Conservation (phyloP, 1,139 yeast genomes). For the Candida glucosophila region DNA sequence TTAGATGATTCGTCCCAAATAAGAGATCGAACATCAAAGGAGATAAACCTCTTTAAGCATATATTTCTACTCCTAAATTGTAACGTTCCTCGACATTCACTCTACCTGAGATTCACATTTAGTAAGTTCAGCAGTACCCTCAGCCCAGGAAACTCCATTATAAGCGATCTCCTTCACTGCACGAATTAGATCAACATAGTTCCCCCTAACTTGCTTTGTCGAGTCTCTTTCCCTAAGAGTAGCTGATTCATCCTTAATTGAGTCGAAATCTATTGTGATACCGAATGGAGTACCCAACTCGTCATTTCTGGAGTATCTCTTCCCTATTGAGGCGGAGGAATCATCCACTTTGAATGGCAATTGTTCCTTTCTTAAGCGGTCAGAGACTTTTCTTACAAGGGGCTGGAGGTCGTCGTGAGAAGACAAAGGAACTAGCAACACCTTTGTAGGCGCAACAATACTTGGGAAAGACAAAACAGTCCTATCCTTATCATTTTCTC, state of each 20-base stretch:
- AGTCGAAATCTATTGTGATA: conserved; percentile 93
- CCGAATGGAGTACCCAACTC: conserved; percentile 99
- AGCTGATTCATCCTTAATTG: conserved; percentile 80
- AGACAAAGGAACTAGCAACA: conserved; percentile 88
- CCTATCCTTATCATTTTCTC: conserved; percentile 89
- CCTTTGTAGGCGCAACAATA: conserved; percentile 95
- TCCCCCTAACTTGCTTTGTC: conserved; percentile 94
- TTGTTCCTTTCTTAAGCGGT: conserved; percentile 66
- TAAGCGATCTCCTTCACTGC: conserved; percentile 76
- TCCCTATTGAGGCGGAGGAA: conserved; percentile 96
- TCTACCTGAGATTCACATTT: conserved; percentile 52
- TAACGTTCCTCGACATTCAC: too few relatives aligned
- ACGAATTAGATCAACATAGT: conserved; percentile 63
- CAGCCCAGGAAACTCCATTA: conserved; percentile 70
- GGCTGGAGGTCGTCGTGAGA: conserved; percentile 77
- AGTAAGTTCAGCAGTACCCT: conserved; percentile 64
- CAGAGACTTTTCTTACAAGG: conserved; percentile 59
- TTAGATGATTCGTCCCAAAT: too few relatives aligned
- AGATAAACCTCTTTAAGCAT: too few relatives aligned
- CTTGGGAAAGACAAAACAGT: conserved; percentile 92
- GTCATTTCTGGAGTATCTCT: conserved; percentile 97
- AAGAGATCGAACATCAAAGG: too few relatives aligned
- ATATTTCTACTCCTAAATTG: too few relatives aligned
- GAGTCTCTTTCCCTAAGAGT: conserved; percentile 98
- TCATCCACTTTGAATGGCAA: conserved; percentile 96